phyloP scores from a whole-genome alignment of 2,329 filamentous ascomycete species.

The Stachybotrys chartarum region DNA sequence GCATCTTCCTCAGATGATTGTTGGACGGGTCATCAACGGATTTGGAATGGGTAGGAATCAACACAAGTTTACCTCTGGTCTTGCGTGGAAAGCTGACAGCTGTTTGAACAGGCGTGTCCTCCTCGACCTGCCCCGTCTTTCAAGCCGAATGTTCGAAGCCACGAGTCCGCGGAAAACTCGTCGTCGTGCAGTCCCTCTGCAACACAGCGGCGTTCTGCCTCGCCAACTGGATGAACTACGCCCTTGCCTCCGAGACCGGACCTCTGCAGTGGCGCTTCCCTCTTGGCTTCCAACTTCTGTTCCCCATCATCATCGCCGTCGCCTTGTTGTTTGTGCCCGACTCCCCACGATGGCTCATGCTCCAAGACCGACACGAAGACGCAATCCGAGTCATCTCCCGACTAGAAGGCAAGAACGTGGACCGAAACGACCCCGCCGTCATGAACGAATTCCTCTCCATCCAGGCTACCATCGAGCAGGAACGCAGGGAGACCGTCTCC shows the following conservation, averaged over 20 bases:
- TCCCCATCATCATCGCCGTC: background rate
- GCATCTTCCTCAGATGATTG: slow-evolving; percentile 30
- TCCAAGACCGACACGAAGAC: background rate
- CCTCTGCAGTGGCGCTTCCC: slow-evolving; percentile 17
- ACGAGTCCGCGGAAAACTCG: slow-evolving; percentile 33
- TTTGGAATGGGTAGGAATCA: slow-evolving; percentile 25
- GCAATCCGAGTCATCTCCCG: background rate
- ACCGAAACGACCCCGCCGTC: background rate
- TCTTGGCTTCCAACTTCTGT: background rate
- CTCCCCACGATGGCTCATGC: background rate
- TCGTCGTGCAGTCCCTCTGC: slow-evolving; percentile 32
- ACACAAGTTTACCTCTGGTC: background rate
- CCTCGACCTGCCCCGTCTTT: slow-evolving; percentile 26
- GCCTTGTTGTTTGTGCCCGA: background rate
- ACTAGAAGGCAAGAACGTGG: background rate
- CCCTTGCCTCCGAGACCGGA: slow-evolving; percentile 24
- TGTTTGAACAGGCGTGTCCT: slow-evolving; percentile 6
- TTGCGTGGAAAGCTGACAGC: background rate
- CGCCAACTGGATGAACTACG: slow-evolving; percentile 41
- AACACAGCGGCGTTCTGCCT: slow-evolving; percentile 36
- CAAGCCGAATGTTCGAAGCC: slow-evolving; percentile 23
- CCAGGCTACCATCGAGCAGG: slow-evolving; percentile 24
- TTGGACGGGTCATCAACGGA: slow-evolving; percentile 33
- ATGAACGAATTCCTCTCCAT: slow-evolving; percentile 24
- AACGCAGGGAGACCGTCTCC: slow-evolving; percentile 23